Evolutionary conservation across 768 basidiomycete genomes (phyloP), one percentile per base, ranked within the genome.

Genomic region (Cystobasidium tubakii): DNA sequence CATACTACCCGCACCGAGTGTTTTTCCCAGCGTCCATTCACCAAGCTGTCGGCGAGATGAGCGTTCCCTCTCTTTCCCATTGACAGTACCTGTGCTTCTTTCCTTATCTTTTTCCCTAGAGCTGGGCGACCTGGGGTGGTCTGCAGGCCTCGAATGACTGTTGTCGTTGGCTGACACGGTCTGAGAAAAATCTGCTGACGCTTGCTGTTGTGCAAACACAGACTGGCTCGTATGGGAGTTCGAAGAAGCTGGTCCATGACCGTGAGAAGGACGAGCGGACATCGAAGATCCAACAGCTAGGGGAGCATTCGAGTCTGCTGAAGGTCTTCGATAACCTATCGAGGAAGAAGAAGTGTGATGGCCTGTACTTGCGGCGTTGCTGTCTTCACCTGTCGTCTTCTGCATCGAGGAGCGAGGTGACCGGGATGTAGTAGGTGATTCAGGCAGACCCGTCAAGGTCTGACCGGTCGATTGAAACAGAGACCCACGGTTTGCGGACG

Each of bases 1-100:
- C 95, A 99, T 99, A 81, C 90, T 92, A 43, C 95, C 95, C 25
- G 94, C 95, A 29, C 95, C 95, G 50, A 99, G 85, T 3, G 95
- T 96, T 86, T 97, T 98, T 79, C 90, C 90, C 77, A 99, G 86
- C 74, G 90, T 90, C 83, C 96, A 99, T 81, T 97, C 92, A 36
- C 94, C 95, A 19, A 99, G 84, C 73, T 84, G 82, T 39, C 70
- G 55, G 1, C 74, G 54, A 39, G 69, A 71, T 15, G 63, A 65
- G 2, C 57, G 12, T 60, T 60, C 44, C 2, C 66, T 44, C 7
- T 67, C 66, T 29, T 67, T 67, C 10, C 44, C 66, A n/a, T 29
- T 60, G 21, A 15, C 57, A 27, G 6, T 27, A 29, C 15, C 21
- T 60, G 29, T 27, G 29, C 13, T 34, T 27, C 34, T 62, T 44